A percentile compares a stretch with the other conserved stretches of the same genome.
These are phyloP conservation scores for Artemisia argyi DNA, from an alignment of 129 eudicot genomes.

Conservation along the genomic window DNA sequence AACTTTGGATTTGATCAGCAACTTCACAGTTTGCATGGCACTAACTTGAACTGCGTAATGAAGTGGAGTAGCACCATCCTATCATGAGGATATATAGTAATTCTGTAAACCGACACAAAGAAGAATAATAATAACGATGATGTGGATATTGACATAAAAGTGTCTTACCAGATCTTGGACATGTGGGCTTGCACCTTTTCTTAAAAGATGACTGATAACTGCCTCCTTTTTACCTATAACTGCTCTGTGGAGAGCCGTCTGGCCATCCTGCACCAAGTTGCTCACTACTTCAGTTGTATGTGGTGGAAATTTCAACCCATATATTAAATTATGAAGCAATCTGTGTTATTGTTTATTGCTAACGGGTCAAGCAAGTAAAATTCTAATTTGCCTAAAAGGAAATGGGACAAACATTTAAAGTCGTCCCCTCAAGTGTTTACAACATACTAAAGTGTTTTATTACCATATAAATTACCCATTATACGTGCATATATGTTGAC, in stretches of 20 bases:
- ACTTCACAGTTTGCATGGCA: conserved; percentile 86
- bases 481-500: too few relatives aligned
- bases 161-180: conserved; percentile 61
- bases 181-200: conserved; percentile 89
- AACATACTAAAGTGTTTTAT: background rate
- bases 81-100: conserved; percentile 13
- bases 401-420: background rate
- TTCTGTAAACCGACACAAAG: background rate
- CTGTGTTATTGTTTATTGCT: background rate
- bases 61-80: conserved; percentile 95
- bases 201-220: conserved; percentile 81
- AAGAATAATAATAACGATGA: background rate
- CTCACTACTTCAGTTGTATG: conserved; percentile 7
- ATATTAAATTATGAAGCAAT: background rate
- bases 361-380: background rate
- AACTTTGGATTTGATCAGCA: conserved; percentile 70
- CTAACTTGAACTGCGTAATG: conserved; percentile 98
- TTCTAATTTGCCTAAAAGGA: background rate
- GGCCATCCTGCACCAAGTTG: conserved; percentile 65
- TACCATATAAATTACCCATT: too few relatives aligned
- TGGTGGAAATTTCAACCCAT: background rate
- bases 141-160: background rate
- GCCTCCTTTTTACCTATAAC: conserved; percentile 81
- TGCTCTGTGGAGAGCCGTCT: conserved; percentile 78
- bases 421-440: background rate